These are phyloP conservation scores for Metarhizium brunneum DNA, from an alignment of 2,329 filamentous ascomycete genomes.

Conservation along the genomic window DNA sequence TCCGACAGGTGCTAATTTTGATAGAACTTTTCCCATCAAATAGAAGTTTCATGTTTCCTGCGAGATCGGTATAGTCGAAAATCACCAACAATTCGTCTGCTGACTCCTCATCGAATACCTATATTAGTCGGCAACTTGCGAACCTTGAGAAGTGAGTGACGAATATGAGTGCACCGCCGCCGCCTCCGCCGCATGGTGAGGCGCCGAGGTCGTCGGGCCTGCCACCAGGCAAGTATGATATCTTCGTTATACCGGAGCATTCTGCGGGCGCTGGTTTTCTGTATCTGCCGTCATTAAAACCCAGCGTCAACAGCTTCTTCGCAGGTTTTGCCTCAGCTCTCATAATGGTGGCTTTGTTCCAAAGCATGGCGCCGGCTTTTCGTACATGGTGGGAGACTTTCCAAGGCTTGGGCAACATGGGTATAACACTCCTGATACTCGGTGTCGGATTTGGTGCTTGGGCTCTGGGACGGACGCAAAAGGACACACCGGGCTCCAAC, in stretches of 20 bases:
- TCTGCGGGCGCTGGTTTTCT: conserved; percentile 83
- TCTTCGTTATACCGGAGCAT: conserved; percentile 92
- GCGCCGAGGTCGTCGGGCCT: conserved; percentile 63
- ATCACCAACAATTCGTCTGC: neutral
- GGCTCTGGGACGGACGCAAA: conserved; percentile 40
- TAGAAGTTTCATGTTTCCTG: conserved; percentile 18
- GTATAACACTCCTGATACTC: conserved; percentile 61
- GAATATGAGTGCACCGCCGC: conserved; percentile 56
- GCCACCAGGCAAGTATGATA: conserved; percentile 88
- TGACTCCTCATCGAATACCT: neutral
- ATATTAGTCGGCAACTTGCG: neutral
- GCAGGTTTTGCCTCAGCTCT: conserved; percentile 76
- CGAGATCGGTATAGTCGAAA: conserved; percentile 16
- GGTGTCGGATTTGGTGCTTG: conserved; percentile 71
- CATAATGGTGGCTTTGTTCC: conserved; percentile 61
- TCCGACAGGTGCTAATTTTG: conserved; percentile 4
- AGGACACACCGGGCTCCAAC: conserved; percentile 12
- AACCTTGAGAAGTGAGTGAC: neutral
- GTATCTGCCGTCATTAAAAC: conserved; percentile 82
- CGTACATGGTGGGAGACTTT: conserved; percentile 65
- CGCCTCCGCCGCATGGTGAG: conserved; percentile 77
- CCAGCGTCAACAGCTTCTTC: conserved; percentile 82
- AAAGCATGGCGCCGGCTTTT: conserved; percentile 63
- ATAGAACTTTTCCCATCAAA: conserved; percentile 1
- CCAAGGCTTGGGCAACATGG: conserved; percentile 62